Percentiles rank a stretch among this genome's conserved stretches.
These are phyloP conservation scores for Podospora appendiculata DNA, from an alignment of 495 filamentous ascomycete genomes.

Conservation along the genomic window DNA sequence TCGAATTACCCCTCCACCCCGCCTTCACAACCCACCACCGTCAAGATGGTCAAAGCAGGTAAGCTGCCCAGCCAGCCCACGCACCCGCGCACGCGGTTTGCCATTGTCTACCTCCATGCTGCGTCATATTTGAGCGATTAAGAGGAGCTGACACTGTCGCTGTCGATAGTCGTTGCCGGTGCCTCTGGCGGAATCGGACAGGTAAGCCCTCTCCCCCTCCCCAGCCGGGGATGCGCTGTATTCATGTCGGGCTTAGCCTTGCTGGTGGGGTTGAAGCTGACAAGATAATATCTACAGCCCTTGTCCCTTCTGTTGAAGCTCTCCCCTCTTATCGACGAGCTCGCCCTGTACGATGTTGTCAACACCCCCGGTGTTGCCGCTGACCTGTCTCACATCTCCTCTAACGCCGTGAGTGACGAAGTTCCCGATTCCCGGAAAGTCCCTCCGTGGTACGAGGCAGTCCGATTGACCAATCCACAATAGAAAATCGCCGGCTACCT, in stretches of 20 bases:
- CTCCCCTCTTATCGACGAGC: slow-evolving; percentile 76
- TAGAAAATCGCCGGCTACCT: slow-evolving; percentile 90
- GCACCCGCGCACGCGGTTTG: too few relatives aligned
- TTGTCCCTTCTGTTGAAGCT: slow-evolving; percentile 92
- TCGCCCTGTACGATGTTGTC: slow-evolving; percentile 97
- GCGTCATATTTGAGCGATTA: too few relatives aligned
- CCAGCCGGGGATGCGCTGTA: too few relatives aligned
- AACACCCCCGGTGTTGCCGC: slow-evolving; percentile 94
- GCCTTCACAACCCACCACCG: slow-evolving; percentile 8
- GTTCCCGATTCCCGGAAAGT: not conserved
- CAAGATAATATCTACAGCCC: slow-evolving; percentile 49
- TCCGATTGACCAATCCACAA: slow-evolving; percentile 20
- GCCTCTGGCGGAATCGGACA: slow-evolving; percentile 98
- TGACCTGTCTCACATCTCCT: slow-evolving; percentile 95
- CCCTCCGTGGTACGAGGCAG: slow-evolving; percentile 4
- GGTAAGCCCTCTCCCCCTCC: slow-evolving; percentile 38
- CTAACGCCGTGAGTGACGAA: slow-evolving; percentile 64
- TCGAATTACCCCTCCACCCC: slow-evolving; percentile 16
- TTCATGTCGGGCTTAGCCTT: too few relatives aligned
- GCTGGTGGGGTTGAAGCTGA: not conserved
- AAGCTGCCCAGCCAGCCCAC: slow-evolving; percentile 17
- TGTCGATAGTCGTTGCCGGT: slow-evolving; percentile 73
- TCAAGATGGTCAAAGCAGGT: slow-evolving; percentile 87
- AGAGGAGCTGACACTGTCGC: too few relatives aligned
- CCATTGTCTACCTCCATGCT: too few relatives aligned